Evolutionary conservation across 306 rosid species (phyloP), one percentile per base, ranked within the genome.

Genomic region (Astragalus glycyphyllos): DNA sequence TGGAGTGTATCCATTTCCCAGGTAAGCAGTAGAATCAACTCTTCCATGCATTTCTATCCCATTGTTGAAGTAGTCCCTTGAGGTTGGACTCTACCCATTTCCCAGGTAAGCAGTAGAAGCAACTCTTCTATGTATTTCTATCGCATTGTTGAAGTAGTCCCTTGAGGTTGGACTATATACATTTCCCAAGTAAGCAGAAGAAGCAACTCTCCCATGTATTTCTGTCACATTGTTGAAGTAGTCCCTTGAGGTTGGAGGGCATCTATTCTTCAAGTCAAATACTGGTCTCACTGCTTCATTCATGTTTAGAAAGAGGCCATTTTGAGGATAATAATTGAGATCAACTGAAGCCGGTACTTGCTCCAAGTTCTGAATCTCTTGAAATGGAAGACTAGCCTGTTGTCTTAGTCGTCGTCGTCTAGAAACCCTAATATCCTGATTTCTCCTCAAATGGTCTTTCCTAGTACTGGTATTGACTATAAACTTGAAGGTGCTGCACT

Each of bases 401-500:
- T 45, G 32, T 31, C 31, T 34, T 11, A 17, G n/a, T 23, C 11
- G 31, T 26, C 7, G 47, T 58, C 54, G 56, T 7, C 32, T 26
- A 26, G 58, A 34, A 45, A 17, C 17, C 38, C 11, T 6, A 8
- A 7, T 46, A 26, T 26, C 31, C 12, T 6, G 58, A 4, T 35
- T 58, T 34, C 50, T 35, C 26, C 13, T 35, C 13, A 7, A 13
- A 13, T 3, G 62, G 11, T 49, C 53, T 26, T 6, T 8, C 40
- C 26, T 37, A 16, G 62, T 41, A 57, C 47, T 62, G 7, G 15
- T 60, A 57, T 11, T 47, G 73, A 9, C 1, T 38, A 74, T 41
- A 35, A 86, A 89, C 72, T 72, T 86, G 42, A 61, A 89, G 7
- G 96, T 89, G 60, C 88, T 62, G 60, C 89, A 84, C 57, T 76